Percentiles rank a stretch among this genome's conserved stretches.
These are phyloP conservation scores for Hyparrhenia diplandra DNA, from an alignment of 176 grass and related monocot species.

Conservation along the genomic window DNA sequence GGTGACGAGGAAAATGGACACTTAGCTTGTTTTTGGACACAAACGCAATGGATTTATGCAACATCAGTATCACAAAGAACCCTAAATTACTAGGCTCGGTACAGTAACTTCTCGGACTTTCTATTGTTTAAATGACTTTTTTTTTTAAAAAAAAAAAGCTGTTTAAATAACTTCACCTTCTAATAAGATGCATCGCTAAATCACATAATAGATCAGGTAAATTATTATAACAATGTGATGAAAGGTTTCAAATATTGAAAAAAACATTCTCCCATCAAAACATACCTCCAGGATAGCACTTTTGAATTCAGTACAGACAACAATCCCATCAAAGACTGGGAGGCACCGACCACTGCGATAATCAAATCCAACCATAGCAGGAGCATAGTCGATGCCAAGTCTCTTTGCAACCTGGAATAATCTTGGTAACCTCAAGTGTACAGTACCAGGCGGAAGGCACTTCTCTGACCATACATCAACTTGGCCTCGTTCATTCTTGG, in stretches of 20 bases:
- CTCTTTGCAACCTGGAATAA: constrained; percentile 80
- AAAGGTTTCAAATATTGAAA: not conserved
- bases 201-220: not conserved
- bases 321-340: constrained; percentile 82
- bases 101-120: not conserved
- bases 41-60: not conserved
- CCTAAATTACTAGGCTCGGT: not conserved
- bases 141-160: too few relatives aligned
- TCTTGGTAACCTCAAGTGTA: constrained; percentile 88
- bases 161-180: not conserved
- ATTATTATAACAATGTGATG: not conserved
- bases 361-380: constrained; percentile 95
- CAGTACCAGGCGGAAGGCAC: constrained; percentile 85
- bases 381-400: constrained; percentile 86
- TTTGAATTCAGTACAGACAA: constrained; percentile 77
- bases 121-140: not conserved
- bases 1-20: not conserved
- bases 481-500: constrained; percentile 90
- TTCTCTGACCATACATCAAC: constrained; percentile 98
- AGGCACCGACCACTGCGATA: constrained; percentile 60
- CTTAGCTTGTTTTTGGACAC: not conserved
- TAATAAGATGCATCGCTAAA: not conserved
- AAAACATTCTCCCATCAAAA: not conserved
- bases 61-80: not conserved
- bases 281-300: constrained; percentile 80